These are phyloP conservation scores for Microbotryomycetes sp. DNA, from an alignment of 1,284 basidiomycete species.

Conservation along the genomic window DNA sequence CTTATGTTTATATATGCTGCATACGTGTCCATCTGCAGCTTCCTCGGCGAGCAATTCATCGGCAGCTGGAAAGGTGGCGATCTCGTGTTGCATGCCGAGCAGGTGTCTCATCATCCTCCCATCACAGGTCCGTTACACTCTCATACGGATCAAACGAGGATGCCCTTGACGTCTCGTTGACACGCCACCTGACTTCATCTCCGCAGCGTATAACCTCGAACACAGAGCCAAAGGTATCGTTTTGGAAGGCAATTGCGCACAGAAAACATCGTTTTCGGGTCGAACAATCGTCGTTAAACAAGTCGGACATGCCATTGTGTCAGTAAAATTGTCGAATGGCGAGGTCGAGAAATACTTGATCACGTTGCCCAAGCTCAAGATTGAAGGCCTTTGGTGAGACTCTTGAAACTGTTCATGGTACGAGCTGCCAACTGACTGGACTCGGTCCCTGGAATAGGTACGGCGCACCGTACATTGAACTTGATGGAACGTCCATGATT, in stretches of 20 bases:
- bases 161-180: not conserved
- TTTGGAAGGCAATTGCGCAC: constrained; percentile 84
- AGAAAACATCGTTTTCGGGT: constrained; percentile 73
- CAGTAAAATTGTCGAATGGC: constrained; percentile 57
- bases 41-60: constrained; percentile 62
- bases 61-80: constrained; percentile 82
- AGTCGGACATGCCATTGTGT: constrained; percentile 85
- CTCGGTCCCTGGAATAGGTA: constrained; percentile 34
- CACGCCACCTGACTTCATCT: not conserved
- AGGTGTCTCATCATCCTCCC: constrained; percentile 85
- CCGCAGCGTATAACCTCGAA: constrained; percentile 57
- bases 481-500: constrained; percentile 77
- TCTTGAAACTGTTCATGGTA: constrained; percentile 60
- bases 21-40: constrained; percentile 8
- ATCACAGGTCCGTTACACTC: constrained; percentile 11
- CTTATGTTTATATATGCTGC: too few relatives aligned
- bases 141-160: too few relatives aligned
- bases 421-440: constrained; percentile 37
- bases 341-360: constrained; percentile 73
- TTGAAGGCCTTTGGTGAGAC: constrained; percentile 42
- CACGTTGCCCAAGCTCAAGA: constrained; percentile 58
- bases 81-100: constrained; percentile 88
- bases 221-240: constrained; percentile 73
- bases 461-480: constrained; percentile 68
- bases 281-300: constrained; percentile 81